phyloP scores from a whole-genome alignment of 805 yeast species.

The Starmerella powellii region DNA sequence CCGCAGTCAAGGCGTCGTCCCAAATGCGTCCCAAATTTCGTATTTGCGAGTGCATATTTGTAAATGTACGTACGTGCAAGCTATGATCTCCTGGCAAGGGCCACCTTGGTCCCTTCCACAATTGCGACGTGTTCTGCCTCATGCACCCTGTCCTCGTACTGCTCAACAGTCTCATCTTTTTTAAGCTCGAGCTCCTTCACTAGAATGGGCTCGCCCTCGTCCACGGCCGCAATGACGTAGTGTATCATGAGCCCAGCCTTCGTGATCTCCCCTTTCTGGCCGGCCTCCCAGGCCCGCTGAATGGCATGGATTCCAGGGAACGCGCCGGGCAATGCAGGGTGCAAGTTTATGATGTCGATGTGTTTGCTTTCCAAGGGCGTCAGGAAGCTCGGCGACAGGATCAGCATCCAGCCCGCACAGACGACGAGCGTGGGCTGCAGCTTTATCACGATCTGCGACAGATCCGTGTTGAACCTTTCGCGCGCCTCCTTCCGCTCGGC shows the following conservation, averaged over 20 bases:
- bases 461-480: constrained; percentile 59
- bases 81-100: constrained; percentile 33
- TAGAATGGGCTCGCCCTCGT: constrained; percentile 78
- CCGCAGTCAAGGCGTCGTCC: too few relatives aligned
- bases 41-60: too few relatives aligned
- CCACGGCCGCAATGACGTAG: constrained; percentile 91
- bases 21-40: too few relatives aligned
- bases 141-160: constrained; percentile 75
- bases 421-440: constrained; percentile 71
- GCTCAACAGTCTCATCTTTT: constrained; percentile 64
- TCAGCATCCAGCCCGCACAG: constrained; percentile 98
- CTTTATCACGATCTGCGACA: constrained; percentile 53
- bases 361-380: constrained; percentile 46
- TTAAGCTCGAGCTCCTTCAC: constrained; percentile 64
- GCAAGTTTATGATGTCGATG: constrained; percentile 79
- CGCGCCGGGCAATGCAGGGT: constrained; percentile 94
- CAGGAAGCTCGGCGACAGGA: constrained; percentile 66
- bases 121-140: constrained; percentile 77
- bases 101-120: constrained; percentile 75
- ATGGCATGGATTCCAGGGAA: constrained; percentile 97
- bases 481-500: constrained; percentile 50
- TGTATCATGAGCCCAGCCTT: constrained; percentile 95
- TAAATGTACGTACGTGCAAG: too few relatives aligned
- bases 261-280: constrained; percentile 64
- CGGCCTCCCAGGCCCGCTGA: constrained; percentile 91